Percentiles rank a stretch among this genome's conserved stretches.
phyloP scores from a whole-genome alignment of 2,329 filamentous ascomycete species.

The Apiospora kogelbergensis region DNA sequence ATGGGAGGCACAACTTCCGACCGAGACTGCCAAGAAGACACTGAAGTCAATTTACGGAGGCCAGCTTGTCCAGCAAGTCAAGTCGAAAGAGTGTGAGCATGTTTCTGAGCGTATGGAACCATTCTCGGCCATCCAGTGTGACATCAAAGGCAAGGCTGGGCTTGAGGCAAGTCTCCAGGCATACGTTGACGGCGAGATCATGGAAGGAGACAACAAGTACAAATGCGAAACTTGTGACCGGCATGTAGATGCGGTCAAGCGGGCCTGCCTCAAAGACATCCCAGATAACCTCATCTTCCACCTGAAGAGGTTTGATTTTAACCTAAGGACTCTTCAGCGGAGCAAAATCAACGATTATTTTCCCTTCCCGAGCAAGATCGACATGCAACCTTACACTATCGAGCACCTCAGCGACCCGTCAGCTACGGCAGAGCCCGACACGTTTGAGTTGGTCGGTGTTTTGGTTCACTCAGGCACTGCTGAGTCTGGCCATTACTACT shows the following conservation, averaged over 20 bases:
- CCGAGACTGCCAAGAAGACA: slow-evolving; percentile 64
- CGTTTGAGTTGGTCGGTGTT: slow-evolving; percentile 92
- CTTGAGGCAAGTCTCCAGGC: slow-evolving; percentile 86
- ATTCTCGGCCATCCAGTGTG: slow-evolving; percentile 93
- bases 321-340: slow-evolving; percentile 72
- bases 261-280: slow-evolving; percentile 87
- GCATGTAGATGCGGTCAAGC: slow-evolving; percentile 90
- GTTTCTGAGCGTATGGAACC: slow-evolving; percentile 88
- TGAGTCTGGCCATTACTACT: slow-evolving; percentile 96
- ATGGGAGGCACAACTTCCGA: slow-evolving; percentile 79
- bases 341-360: slow-evolving; percentile 97
- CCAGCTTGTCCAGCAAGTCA: slow-evolving; percentile 89
- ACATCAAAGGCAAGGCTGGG: slow-evolving; percentile 86
- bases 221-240: slow-evolving; percentile 88
- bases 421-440: slow-evolving; percentile 60
- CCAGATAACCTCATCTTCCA: slow-evolving; percentile 96
- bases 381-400: slow-evolving; percentile 90
- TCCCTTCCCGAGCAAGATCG: slow-evolving; percentile 77
- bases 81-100: slow-evolving; percentile 90
- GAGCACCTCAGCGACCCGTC: slow-evolving; percentile 71
- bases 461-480: slow-evolving; percentile 91
- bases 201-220: slow-evolving; percentile 99
- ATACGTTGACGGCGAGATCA: slow-evolving; percentile 94
- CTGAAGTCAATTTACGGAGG: slow-evolving; percentile 89
- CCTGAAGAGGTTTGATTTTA: slow-evolving; percentile 84